These are phyloP conservation scores for Dendrocalamus sinicus DNA, from an alignment of 176 grass and related monocot species.

Conservation along the genomic window DNA sequence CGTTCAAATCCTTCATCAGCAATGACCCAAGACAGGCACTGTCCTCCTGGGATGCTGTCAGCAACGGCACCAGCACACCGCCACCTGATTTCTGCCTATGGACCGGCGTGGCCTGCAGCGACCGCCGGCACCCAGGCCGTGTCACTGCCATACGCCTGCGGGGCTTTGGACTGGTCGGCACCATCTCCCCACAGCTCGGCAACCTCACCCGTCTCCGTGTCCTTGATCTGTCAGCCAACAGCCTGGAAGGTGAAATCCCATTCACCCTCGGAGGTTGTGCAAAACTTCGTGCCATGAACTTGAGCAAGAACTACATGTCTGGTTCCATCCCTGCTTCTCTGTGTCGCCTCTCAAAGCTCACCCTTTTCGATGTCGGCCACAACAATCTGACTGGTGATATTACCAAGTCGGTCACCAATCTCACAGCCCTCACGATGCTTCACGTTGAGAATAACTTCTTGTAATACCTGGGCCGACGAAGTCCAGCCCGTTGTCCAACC, in stretches of 20 bases:
- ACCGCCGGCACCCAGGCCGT: background rate
- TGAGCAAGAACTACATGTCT: background rate
- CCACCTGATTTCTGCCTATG: conserved; percentile 31
- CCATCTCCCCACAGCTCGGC: conserved; percentile 25
- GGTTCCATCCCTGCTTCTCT: conserved; percentile 14
- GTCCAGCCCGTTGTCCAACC: no score
- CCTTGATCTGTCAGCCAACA: conserved; percentile 34
- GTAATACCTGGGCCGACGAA: no score
- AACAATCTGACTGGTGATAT: conserved; percentile 36
- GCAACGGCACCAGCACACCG: conserved; percentile 10
- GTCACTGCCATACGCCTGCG: conserved; percentile 25
- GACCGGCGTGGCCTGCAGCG: background rate
- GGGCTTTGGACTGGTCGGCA: background rate
- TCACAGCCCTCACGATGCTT: background rate
- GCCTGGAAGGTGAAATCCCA: conserved; percentile 21
- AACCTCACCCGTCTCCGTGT: conserved; percentile 36
- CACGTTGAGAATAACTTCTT: background rate
- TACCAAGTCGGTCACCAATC: background rate
- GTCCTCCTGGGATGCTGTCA: background rate
- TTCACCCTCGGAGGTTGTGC: background rate
- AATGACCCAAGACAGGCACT: background rate
- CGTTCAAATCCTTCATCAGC: conserved; percentile 40
- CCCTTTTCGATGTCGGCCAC: background rate
- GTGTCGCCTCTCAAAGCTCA: conserved; percentile 22
- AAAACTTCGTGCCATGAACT: background rate